A percentile compares a stretch with the other conserved stretches of the same genome.
phyloP scores from a whole-genome alignment of 2,329 filamentous ascomycete genomes.

The Chaetomium globosum region DNA sequence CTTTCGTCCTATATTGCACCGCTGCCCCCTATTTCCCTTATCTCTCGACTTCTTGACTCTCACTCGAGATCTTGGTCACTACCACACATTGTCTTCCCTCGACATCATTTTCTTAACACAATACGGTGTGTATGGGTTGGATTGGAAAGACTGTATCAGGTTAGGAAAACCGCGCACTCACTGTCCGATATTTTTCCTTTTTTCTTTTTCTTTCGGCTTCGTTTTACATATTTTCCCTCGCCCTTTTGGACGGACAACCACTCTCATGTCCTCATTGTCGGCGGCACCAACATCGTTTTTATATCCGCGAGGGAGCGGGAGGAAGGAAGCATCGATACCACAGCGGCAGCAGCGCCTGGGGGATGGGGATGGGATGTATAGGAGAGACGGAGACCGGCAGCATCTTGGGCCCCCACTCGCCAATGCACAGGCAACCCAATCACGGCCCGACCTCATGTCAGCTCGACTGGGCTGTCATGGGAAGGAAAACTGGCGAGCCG shows the following conservation, averaged over 20 bases:
- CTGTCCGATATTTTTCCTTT: slow-evolving; percentile 10
- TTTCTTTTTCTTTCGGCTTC: slow-evolving; percentile 3
- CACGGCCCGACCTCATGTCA: background rate
- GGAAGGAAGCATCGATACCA: slow-evolving; percentile 14
- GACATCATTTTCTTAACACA: slow-evolving; percentile 1
- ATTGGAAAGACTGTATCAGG: slow-evolving; percentile 11
- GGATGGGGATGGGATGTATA: background rate
- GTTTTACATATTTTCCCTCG: slow-evolving; percentile 10
- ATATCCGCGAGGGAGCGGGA: background rate
- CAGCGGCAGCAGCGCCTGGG: slow-evolving; percentile 20
- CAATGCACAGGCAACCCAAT: background rate
- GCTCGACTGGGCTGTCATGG: no score
- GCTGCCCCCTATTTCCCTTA: background rate
- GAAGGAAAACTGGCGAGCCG: background rate
- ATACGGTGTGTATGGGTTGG: background rate
- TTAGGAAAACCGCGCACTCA: slow-evolving; percentile 2
- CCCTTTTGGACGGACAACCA: background rate
- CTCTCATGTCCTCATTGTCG: background rate
- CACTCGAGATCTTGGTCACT: slow-evolving; percentile 4
- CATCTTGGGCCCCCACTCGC: background rate
- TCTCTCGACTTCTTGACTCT: slow-evolving; percentile 1
- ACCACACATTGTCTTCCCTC: background rate
- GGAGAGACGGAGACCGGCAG: background rate
- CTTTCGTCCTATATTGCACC: slow-evolving; percentile 3
- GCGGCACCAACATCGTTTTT: slow-evolving; percentile 9